Conservation (phyloP, 805 yeast species). For the Ogataea degrootiae region DNA sequence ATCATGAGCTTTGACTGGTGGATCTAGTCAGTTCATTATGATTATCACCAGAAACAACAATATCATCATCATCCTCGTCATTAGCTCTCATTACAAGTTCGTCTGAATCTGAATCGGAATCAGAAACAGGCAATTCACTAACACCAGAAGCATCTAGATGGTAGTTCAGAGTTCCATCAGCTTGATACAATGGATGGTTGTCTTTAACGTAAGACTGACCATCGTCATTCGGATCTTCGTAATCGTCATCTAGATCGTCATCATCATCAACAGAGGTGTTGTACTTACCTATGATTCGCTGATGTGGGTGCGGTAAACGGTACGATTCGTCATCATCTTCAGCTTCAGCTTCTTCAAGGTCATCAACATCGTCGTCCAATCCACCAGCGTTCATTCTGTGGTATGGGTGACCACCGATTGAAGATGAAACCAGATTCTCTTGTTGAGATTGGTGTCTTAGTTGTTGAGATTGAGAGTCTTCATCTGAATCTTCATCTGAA, state of each 20-base stretch:
- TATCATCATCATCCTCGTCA: slow-evolving; percentile 18
- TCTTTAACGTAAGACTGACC: slow-evolving; percentile 68
- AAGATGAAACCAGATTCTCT: slow-evolving; percentile 16
- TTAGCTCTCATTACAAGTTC: slow-evolving; percentile 23
- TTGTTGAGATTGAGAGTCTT: slow-evolving; percentile 21
- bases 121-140: slow-evolving; percentile 17
- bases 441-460: slow-evolving; percentile 2
- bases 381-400: slow-evolving; percentile 29
- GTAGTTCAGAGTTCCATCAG: slow-evolving; percentile 32
- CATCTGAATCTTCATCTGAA: slow-evolving; percentile 57
- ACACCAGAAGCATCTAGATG: slow-evolving; percentile 13
- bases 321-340: slow-evolving; percentile 55
- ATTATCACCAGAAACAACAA: slow-evolving; percentile 17
- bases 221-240: slow-evolving; percentile 77
- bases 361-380: slow-evolving; percentile 54
- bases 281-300: not conserved
- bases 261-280: slow-evolving; percentile 34
- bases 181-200: slow-evolving; percentile 56
- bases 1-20: slow-evolving; percentile 1
- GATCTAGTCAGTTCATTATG: slow-evolving; percentile 10
- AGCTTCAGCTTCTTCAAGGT: slow-evolving; percentile 32
- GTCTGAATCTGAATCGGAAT: slow-evolving; percentile 26
- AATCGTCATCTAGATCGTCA: slow-evolving; percentile 72
- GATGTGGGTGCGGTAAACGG: not conserved
- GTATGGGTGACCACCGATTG: slow-evolving; percentile 32